A percentile compares a stretch with the other conserved stretches of the same genome.
Conservation (phyloP, 805 yeast genomes). For the Suhomyces canberraensis region DNA sequence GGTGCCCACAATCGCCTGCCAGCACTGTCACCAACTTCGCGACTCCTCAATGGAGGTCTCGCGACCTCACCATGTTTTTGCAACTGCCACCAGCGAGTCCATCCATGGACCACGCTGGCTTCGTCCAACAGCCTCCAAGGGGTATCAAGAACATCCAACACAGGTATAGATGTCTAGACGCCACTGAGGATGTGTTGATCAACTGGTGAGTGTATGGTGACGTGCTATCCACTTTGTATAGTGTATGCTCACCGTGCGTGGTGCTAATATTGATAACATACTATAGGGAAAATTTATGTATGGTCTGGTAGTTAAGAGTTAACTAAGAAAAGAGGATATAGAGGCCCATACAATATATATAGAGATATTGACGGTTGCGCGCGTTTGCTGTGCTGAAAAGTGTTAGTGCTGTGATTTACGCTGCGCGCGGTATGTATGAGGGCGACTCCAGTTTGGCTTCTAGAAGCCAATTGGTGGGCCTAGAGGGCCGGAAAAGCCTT, state of each 20-base stretch:
- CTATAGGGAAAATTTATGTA: constrained; percentile 6
- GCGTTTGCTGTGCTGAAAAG: constrained; percentile 13
- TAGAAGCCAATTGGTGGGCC: no score
- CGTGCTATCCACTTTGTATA: no score
- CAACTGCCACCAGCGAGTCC: not conserved
- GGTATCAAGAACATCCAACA: not conserved
- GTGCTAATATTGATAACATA: constrained; percentile 3
- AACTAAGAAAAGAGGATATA: constrained; percentile 6
- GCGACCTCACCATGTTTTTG: constrained; percentile 1
- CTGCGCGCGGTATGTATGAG: constrained; percentile 2
- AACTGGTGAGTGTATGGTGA: not conserved
- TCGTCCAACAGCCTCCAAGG: not conserved
- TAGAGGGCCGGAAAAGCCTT: no score
- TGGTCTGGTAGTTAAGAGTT: constrained; percentile 7
- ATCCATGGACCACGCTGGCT: not conserved
- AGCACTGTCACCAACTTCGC: constrained; percentile 2
- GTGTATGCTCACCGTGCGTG: constrained; percentile 5
- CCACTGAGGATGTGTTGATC: not conserved
- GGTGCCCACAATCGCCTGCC: not conserved
- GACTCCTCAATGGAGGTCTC: no score
- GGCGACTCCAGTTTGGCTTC: no score
- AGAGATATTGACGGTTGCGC: constrained; percentile 1
- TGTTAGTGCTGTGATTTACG: constrained; percentile 14
- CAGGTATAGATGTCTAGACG: not conserved
- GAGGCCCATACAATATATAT: constrained; percentile 4